phyloP scores from a whole-genome alignment of 2,329 filamentous ascomycete genomes.

The Aspergillus fischeri region DNA sequence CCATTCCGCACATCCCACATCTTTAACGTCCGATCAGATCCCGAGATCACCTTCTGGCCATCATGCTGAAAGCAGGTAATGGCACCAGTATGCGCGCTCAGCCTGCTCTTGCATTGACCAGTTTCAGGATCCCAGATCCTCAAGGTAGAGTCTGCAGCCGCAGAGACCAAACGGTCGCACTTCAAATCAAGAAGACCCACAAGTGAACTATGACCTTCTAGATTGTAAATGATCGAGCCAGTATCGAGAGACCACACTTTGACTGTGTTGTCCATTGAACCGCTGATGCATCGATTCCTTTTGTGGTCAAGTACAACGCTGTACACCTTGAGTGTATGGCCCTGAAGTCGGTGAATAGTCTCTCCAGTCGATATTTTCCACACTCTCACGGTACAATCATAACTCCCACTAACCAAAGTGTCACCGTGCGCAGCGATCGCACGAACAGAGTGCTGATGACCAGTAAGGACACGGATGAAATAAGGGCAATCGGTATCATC shows the following conservation, averaged over 20 bases:
- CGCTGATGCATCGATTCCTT: constrained; percentile 92
- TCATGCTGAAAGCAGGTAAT: constrained; percentile 99
- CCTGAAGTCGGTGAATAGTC: constrained; percentile 74
- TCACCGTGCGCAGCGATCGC: constrained; percentile 94
- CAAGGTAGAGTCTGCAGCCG: constrained; percentile 89
- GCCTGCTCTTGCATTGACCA: constrained; percentile 81
- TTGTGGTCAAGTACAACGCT: constrained; percentile 91
- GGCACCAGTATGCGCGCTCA: constrained; percentile 91
- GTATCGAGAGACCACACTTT: constrained; percentile 96
- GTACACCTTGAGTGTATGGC: constrained; percentile 91
- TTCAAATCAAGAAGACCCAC: constrained; percentile 88
- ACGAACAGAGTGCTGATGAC: constrained; percentile 89
- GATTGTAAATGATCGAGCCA: constrained; percentile 76
- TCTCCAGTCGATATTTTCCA: constrained; percentile 98
- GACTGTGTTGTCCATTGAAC: constrained; percentile 96
- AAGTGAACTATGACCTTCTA: constrained; percentile 88
- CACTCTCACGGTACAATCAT: constrained; percentile 90
- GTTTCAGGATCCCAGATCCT: constrained; percentile 96
- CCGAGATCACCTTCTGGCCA: constrained; percentile 91
- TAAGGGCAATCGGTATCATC: constrained; percentile 81
- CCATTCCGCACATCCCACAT: constrained; percentile 97
- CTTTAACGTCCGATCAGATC: constrained; percentile 91
- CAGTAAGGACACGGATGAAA: constrained; percentile 80
- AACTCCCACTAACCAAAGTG: constrained; percentile 94
- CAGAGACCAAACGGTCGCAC: constrained; percentile 86